A percentile compares a stretch with the other conserved stretches of the same genome.
Evolutionary conservation across 2,329 filamentous ascomycete species (phyloP).

Genomic region (Colletotrichum filicis): DNA sequence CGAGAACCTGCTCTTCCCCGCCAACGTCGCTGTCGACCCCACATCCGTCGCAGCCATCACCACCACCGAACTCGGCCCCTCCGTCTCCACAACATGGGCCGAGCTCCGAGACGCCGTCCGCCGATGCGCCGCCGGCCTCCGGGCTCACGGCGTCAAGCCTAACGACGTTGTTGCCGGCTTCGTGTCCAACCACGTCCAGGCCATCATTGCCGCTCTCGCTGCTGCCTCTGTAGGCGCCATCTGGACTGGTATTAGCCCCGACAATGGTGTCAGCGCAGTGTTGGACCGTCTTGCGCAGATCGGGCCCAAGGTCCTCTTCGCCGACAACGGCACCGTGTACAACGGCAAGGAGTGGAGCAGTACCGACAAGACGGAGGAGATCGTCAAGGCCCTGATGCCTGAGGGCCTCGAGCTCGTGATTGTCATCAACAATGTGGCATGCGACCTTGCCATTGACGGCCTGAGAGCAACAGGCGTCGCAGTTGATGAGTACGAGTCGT

Average conservation of each 20-base stretch:
- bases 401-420: slow-evolving; percentile 76
- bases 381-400: slow-evolving; percentile 71
- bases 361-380: slow-evolving; percentile 80
- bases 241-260: slow-evolving; percentile 93
- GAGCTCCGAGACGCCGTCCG: slow-evolving; percentile 83
- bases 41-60: slow-evolving; percentile 79
- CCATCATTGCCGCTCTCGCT: slow-evolving; percentile 88
- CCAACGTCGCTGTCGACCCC: slow-evolving; percentile 64
- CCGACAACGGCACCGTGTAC: slow-evolving; percentile 89
- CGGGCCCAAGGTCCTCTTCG: slow-evolving; percentile 82
- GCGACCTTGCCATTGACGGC: slow-evolving; percentile 54
- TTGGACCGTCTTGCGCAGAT: slow-evolving; percentile 90
- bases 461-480: slow-evolving; percentile 52
- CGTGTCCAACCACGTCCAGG: slow-evolving; percentile 89
- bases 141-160: slow-evolving; percentile 69
- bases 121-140: slow-evolving; percentile 76
- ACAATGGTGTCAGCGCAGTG: slow-evolving; percentile 91
- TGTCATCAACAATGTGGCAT: slow-evolving; percentile 75
- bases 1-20: slow-evolving; percentile 90
- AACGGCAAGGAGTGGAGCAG: slow-evolving; percentile 92
- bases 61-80: slow-evolving; percentile 77
- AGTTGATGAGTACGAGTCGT: slow-evolving; percentile 56
- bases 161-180: slow-evolving; percentile 75
- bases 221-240: slow-evolving; percentile 85
- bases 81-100: slow-evolving; percentile 74